Conservation (phyloP, 192 early-diverging fungal species). For the Coemansia sp. region DNA sequence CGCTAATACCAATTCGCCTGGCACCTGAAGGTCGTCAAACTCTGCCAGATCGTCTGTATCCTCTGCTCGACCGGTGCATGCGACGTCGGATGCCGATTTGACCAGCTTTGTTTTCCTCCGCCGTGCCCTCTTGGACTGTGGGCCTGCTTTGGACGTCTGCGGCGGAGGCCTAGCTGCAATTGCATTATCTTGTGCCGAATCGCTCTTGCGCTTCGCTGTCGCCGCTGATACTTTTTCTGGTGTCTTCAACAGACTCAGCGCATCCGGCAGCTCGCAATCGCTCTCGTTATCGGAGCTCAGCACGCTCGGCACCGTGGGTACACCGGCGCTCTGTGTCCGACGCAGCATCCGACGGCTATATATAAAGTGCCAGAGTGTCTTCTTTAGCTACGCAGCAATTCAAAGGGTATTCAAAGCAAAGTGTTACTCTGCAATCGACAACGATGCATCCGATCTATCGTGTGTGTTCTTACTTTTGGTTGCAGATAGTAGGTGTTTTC, state of each 20-base stretch:
- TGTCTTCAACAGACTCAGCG: conserved; percentile 25
- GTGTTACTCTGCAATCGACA: no score
- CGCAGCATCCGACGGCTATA: conserved; percentile 17
- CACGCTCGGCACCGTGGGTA: no score
- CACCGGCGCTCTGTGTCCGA: conserved; percentile 20
- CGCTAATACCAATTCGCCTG: conserved; percentile 43
- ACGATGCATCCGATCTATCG: no score
- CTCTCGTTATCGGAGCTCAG: conserved; percentile 23
- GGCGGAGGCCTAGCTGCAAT: no score
- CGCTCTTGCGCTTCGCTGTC: neutral
- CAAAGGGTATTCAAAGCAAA: no score
- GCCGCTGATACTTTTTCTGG: neutral
- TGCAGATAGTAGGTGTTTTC: no score
- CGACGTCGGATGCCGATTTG: conserved; percentile 30
- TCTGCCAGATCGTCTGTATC: conserved; percentile 10
- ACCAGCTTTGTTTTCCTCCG: conserved; percentile 1
- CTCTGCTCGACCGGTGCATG: conserved; percentile 3
- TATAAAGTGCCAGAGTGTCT: no score
- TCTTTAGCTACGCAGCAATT: no score
- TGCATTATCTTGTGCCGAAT: neutral
- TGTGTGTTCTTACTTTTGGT: no score
- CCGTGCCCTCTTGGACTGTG: neutral
- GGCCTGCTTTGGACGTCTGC: neutral
- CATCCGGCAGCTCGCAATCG: conserved; percentile 47
- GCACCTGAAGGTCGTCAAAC: conserved; percentile 17